Conservation (phyloP, 768 basidiomycete genomes). For the Psilocybe subaeruginosa region DNA sequence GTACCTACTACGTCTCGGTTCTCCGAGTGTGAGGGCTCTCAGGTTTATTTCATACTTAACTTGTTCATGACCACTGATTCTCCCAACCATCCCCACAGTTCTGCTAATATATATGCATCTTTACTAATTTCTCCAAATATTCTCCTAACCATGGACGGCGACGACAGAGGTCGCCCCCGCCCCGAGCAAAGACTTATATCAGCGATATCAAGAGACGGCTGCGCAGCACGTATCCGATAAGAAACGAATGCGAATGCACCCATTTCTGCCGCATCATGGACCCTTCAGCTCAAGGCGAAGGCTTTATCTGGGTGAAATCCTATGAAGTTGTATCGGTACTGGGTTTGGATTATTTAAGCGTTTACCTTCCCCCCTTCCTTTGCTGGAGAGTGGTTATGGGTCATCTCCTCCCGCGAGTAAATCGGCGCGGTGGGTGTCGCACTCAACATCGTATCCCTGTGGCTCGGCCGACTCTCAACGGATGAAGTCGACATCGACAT, state of each 20-base stretch:
- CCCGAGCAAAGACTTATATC: conserved; percentile 7
- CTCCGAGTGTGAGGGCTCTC: too few species aligned
- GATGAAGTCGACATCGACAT: background rate
- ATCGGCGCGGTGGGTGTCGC: conserved; percentile 19
- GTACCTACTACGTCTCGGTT: too few species aligned
- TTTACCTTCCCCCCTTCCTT: too few species aligned
- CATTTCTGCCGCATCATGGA: conserved; percentile 45
- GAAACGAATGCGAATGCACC: conserved; percentile 35
- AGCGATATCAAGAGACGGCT: conserved; percentile 33
- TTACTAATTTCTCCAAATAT: too few species aligned
- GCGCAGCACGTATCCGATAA: conserved; percentile 33
- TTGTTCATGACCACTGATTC: too few species aligned
- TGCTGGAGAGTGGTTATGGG: conserved; percentile 38
- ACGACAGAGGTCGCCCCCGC: too few species aligned
- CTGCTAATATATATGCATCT: too few species aligned
- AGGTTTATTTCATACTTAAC: too few species aligned
- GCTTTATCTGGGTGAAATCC: conserved; percentile 35
- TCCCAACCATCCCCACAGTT: too few species aligned
- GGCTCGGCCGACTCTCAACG: background rate
- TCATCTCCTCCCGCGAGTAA: conserved; percentile 40
- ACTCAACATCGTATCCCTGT: background rate
- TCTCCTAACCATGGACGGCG: too few species aligned
- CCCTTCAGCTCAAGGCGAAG: conserved; percentile 35
- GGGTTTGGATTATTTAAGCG: too few species aligned
- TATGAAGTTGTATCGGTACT: conserved; percentile 15